Evolutionary conservation across 768 basidiomycete genomes (phyloP).

Genomic region (Solioccasus polychromus): DNA sequence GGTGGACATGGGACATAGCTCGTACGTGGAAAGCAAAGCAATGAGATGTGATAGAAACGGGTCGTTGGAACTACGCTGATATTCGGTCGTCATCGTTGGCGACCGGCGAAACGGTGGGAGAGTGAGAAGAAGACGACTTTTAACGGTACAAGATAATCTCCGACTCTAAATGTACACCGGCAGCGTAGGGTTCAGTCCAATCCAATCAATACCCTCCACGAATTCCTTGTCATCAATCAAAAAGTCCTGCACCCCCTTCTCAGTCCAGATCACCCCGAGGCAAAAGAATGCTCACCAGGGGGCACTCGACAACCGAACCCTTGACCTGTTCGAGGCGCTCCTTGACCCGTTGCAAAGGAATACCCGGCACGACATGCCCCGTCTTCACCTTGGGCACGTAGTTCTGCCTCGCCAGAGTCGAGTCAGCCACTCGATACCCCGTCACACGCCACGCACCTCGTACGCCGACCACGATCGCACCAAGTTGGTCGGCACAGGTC

Average conservation of each 20-base stretch:
- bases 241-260: constrained; percentile 58
- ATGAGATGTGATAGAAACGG: constrained; percentile 54
- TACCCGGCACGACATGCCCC: constrained; percentile 74
- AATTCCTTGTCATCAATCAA: constrained; percentile 77
- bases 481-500: constrained; percentile 80
- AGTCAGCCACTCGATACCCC: constrained; percentile 6
- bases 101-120: neutral
- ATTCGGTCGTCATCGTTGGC: constrained; percentile 33
- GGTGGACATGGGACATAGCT: constrained; percentile 48
- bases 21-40: constrained; percentile 56
- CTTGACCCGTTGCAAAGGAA: constrained; percentile 72
- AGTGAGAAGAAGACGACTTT: neutral
- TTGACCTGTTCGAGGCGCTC: constrained; percentile 64
- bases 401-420: constrained; percentile 46
- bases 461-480: constrained; percentile 79
- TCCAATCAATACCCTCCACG: constrained; percentile 69
- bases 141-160: too few species aligned
- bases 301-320: constrained; percentile 74
- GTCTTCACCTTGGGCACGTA: constrained; percentile 75
- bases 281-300: constrained; percentile 48
- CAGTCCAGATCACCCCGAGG: constrained; percentile 2
- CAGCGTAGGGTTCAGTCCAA: constrained; percentile 68
- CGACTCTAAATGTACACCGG: constrained; percentile 67
- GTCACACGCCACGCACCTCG: constrained; percentile 44
- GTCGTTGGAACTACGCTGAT: constrained; percentile 22